Conservation (phyloP, 2,329 filamentous ascomycete genomes). For the Colletotrichum lentis region DNA sequence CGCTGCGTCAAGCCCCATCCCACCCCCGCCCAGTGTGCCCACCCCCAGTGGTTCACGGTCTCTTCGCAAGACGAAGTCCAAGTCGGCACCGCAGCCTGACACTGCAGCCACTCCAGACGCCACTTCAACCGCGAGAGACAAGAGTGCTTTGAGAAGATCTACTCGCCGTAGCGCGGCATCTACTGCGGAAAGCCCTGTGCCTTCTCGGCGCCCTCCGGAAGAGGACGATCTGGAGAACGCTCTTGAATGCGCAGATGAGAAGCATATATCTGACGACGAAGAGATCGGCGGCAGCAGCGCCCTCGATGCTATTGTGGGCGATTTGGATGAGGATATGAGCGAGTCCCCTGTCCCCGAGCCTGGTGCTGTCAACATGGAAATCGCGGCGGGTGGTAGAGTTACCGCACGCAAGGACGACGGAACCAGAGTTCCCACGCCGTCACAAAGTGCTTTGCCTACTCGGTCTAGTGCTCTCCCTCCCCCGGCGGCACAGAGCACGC, state of each 20-base stretch:
- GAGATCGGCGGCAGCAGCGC: constrained; percentile 71
- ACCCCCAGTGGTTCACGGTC: constrained; percentile 56
- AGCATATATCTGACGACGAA: constrained; percentile 77
- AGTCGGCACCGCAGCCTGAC: constrained; percentile 53
- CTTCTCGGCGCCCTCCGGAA: constrained; percentile 61
- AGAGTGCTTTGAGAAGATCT: constrained; percentile 67
- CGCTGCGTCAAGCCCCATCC: constrained; percentile 48
- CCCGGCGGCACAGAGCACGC: constrained; percentile 53
- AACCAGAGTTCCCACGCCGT: constrained; percentile 83
- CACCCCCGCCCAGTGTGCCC: constrained; percentile 48
- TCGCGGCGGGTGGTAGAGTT: constrained; percentile 85
- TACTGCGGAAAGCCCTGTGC: constrained; percentile 60
- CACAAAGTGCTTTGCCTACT: constrained; percentile 60
- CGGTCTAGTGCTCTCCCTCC: constrained; percentile 53
- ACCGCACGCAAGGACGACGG: constrained; percentile 93
- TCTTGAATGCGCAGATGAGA: constrained; percentile 92
- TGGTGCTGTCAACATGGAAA: constrained; percentile 89
- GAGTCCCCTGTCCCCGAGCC: constrained; percentile 77
- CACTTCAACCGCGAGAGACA: constrained; percentile 63
- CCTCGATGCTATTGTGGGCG: constrained; percentile 88
- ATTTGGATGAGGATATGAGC: constrained; percentile 85
- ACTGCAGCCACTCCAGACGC: constrained; percentile 55
- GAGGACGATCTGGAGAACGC: constrained; percentile 72
- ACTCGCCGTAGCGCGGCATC: constrained; percentile 64
- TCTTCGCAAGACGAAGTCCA: constrained; percentile 57